These are phyloP conservation scores for Penicillium bialowiezense DNA, from an alignment of 495 filamentous ascomycete genomes.

Conservation along the genomic window DNA sequence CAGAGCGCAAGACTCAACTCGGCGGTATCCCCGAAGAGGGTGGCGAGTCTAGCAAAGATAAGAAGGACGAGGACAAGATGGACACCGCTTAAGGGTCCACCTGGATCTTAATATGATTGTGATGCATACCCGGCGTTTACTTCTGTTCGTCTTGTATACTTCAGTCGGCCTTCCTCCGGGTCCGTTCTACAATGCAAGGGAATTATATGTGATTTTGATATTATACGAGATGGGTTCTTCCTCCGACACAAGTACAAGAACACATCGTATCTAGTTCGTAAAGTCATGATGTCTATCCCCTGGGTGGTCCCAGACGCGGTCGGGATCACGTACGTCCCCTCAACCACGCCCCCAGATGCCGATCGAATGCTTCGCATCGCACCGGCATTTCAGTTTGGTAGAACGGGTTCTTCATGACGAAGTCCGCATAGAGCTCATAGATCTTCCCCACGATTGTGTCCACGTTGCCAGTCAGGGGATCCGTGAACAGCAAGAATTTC, in stretches of 20 bases:
- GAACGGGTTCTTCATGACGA: conserved; percentile 99
- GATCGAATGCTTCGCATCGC: conserved; percentile 89
- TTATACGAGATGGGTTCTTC: conserved; percentile 15
- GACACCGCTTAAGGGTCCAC: conserved; percentile 39
- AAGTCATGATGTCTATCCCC: conserved; percentile 22
- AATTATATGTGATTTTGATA: conserved; percentile 25
- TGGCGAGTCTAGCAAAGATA: conserved; percentile 66
- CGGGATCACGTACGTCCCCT: conserved; percentile 30
- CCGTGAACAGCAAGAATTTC: conserved; percentile 94
- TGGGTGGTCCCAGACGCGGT: background rate
- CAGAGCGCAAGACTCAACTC: conserved; percentile 64
- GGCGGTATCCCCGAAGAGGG: conserved; percentile 84
- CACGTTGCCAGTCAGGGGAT: conserved; percentile 83
- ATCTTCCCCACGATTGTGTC: conserved; percentile 76
- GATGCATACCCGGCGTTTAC: conserved; percentile 49
- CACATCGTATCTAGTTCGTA: conserved; percentile 27
- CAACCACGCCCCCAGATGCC: conserved; percentile 62
- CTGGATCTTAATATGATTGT: conserved; percentile 23
- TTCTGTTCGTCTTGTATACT: conserved; percentile 30
- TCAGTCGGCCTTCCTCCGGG: conserved; percentile 9
- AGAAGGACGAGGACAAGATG: conserved; percentile 82
- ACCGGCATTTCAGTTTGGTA: conserved; percentile 98
- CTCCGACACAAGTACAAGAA: conserved; percentile 7
- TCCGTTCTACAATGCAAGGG: conserved; percentile 13
- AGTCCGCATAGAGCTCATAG: conserved; percentile 95